Evolutionary conservation across 495 filamentous ascomycete genomes (phyloP), one percentile per base, ranked within the genome.

Genomic region (Xylaria intraflava): DNA sequence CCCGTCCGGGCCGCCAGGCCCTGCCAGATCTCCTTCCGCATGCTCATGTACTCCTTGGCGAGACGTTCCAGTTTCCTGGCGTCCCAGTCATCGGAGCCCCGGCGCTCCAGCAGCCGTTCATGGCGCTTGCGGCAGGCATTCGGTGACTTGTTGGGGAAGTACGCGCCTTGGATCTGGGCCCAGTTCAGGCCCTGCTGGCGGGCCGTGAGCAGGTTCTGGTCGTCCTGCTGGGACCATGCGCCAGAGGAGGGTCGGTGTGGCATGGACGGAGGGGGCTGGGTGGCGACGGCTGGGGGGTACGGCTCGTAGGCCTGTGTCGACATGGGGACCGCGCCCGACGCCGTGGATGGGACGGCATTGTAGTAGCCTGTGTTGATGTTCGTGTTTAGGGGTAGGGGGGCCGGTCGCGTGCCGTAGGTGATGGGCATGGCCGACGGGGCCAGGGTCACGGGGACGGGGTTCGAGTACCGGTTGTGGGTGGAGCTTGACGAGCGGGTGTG

Each of bases 91-190:
- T 85, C 83, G 42, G 76, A 72, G 36, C 78, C 79, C 49, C 74
- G 72, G 53, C 79, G 76, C 65, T 87, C 84, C 78, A 89, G 82
- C 53, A 89, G 68, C 19, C 86, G 71, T 68, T 89, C 86, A 61
- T 89, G 84, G 38, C 86, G 76, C 65, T 90, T 90, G 14, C 86
- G 84, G 69, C 86, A 90, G 24, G 86, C 86, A 66, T 90, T 90
- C 27, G 84, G 76, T 6, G 85, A 84, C 71, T 89, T 90, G 60
- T 67, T 70, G 3, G 83, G 85, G 62, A 90, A 90, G 64, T 83
- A 78, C 43, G 74, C 76, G 51, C 72, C 72, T 51, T 86, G 81
- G 59, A 90, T 89, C 44, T 83, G 80, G 43, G 77, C 76, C 86
- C 86, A 90, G 62, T 86, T 86, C 60, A 84, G 78, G 42, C 82